phyloP scores from a whole-genome alignment of 1,284 basidiomycete species.

The Cryptococcus sp. region DNA sequence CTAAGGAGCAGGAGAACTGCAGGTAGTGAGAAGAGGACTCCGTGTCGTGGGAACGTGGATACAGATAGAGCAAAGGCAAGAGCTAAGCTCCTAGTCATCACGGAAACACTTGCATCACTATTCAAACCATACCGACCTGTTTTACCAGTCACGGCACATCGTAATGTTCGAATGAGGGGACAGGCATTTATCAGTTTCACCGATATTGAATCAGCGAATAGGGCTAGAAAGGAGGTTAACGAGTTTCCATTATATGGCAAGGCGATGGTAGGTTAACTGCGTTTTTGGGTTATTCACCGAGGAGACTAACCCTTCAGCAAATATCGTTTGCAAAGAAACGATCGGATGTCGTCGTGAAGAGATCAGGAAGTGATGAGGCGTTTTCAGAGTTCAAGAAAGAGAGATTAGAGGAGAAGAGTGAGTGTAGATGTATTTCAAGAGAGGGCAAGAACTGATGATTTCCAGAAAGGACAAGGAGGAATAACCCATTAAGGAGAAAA shows the following conservation, averaged over 20 bases:
- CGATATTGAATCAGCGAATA: constrained; percentile 71
- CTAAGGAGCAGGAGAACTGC: too few species aligned
- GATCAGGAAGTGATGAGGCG: constrained; percentile 57
- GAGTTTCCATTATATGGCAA: constrained; percentile 95
- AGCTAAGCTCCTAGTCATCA: constrained; percentile 59
- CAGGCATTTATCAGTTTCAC: constrained; percentile 96
- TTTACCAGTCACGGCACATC: constrained; percentile 85
- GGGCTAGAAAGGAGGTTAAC: constrained; percentile 84
- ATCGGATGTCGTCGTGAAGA: constrained; percentile 83
- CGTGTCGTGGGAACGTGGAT: background rate
- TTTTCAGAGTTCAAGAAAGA: constrained; percentile 70
- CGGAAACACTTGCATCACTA: constrained; percentile 76
- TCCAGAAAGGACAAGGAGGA: constrained; percentile 69
- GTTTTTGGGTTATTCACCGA: background rate
- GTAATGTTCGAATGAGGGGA: constrained; percentile 92
- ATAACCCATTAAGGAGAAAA: constrained; percentile 81
- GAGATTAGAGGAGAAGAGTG: constrained; percentile 78
- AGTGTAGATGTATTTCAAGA: constrained; percentile 21
- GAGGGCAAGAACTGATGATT: background rate
- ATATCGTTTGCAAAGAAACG: constrained; percentile 83
- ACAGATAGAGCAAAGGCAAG: background rate
- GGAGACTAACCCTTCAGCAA: constrained; percentile 57
- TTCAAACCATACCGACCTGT: constrained; percentile 93
- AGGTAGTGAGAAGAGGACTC: too few species aligned
- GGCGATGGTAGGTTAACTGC: constrained; percentile 66